These are phyloP conservation scores for Xylaria sp. DNA, from an alignment of 495 filamentous ascomycete genomes.

Conservation along the genomic window DNA sequence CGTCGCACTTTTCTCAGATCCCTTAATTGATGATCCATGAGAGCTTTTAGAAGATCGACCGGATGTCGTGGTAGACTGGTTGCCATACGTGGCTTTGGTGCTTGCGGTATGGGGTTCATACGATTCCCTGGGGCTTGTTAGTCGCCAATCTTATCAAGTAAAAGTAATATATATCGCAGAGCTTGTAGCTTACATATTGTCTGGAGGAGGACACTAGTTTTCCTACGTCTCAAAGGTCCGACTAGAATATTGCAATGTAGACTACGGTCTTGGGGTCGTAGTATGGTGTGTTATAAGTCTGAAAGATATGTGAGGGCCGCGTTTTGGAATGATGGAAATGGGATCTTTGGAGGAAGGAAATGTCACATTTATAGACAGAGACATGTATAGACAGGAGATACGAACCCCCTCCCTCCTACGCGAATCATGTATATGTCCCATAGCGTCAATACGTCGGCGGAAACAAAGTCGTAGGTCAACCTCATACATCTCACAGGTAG, in stretches of 20 bases:
- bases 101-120: not conserved
- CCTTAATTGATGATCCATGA: not conserved
- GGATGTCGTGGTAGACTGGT: not conserved
- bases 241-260: too few species aligned
- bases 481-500: not conserved
- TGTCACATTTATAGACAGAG: too few species aligned
- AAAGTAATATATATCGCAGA: not conserved
- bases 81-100: conserved; percentile 4
- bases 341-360: too few species aligned
- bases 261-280: too few species aligned
- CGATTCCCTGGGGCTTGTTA: not conserved
- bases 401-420: too few species aligned
- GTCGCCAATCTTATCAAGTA: not conserved
- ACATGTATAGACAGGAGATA: too few species aligned
- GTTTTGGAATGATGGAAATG: too few species aligned
- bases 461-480: not conserved
- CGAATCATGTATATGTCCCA: not conserved
- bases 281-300: too few species aligned
- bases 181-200: not conserved
- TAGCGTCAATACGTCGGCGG: not conserved
- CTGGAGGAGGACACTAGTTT: not conserved
- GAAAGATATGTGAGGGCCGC: too few species aligned
- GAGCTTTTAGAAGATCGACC: not conserved
- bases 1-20: not conserved
- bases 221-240: too few species aligned